Base-by-base conservation (phyloP, 164 flowering plant genomes). In the Stephania yunnanensis region DNA sequence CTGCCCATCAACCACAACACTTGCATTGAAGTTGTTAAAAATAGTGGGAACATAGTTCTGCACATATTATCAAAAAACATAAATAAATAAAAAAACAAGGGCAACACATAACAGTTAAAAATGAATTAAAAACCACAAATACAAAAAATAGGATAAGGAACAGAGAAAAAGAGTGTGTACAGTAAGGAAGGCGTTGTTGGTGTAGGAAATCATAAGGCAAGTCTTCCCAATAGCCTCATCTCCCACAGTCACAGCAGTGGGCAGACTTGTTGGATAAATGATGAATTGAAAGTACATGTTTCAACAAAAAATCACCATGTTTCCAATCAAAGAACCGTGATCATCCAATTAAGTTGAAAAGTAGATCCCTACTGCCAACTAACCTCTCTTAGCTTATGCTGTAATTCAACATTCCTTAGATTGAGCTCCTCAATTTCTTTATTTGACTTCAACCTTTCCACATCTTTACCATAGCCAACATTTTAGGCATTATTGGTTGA, bases 371-470 rank as follows among this genome's bases (percentile, higher is more conserved):
- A 67, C 75, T 66, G 74, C 30, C 29, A 10, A 81, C 87, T 64
- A 52, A 93, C 91, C 94, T 90, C 82, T 31, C 73, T 70, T 58
- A 91, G 85, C 81, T 91, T 85, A 67, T 81, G 81, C 73, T 86
- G 89, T 81, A 90, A 76, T 31, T 78, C 81, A 74, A 58, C 73
- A 17, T 88, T 45, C 80, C 83, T 91, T 46, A 73, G 78, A 72
- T 69, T 44, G 66, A 74, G 36, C 77, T 73, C 55, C n/a, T 46
- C 64, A 5, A 71, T 52, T 52, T 31, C 75, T 50, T 13, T 48
- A 7, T 46, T 12, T 22, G 70, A 58, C 67, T 83, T 69, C 20
- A n/a, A 44, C 5, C 68, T 70, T 46, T 76, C 67, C 31, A 58
- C 73, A 58, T 29, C 75, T 64, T 70, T 58, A 12, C 46, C 46